Percentiles rank a stretch among this genome's conserved stretches.
phyloP scores from a whole-genome alignment of 352 stramenopile genomes.

The Elongisporangium undulatum region DNA sequence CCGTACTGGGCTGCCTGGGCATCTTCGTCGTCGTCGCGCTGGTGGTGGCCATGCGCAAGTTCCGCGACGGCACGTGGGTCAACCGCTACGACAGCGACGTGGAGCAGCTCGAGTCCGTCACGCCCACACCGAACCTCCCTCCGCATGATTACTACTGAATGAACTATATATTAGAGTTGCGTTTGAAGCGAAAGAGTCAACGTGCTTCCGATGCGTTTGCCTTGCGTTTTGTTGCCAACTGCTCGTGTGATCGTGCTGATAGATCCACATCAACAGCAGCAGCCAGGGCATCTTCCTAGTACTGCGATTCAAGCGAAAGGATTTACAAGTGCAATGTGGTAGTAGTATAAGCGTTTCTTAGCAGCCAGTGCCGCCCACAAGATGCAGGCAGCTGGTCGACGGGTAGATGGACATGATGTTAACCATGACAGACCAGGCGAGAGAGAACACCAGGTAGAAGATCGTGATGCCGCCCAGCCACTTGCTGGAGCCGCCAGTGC shows the following conservation, averaged over 20 bases:
- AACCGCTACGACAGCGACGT: background rate
- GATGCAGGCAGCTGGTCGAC: conserved; percentile 14
- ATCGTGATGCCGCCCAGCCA: conserved; percentile 24
- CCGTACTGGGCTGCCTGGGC: background rate
- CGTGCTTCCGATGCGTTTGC: background rate
- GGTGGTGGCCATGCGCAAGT: background rate
- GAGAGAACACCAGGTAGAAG: conserved; percentile 16
- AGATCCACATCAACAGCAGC: no score
- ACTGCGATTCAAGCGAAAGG: background rate
- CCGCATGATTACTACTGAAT: background rate
- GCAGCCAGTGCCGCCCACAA: conserved; percentile 18
- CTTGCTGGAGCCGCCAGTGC: conserved; percentile 23
- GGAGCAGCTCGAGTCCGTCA: background rate
- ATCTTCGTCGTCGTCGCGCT: background rate
- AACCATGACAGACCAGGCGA: conserved; percentile 22
- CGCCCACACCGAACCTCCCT: background rate
- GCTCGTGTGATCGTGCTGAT: background rate
- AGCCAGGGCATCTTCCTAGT: background rate
- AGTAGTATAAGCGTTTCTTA: background rate
- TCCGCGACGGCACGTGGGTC: background rate
- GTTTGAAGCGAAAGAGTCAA: background rate
- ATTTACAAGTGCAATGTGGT: no score
- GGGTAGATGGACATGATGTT: conserved; percentile 27
- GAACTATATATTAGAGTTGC: background rate
- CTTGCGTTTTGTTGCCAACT: background rate